A percentile compares a stretch with the other conserved stretches of the same genome.
Conservation (phyloP, 2,329 filamentous ascomycete species). For the Phaeosphaeriaceae sp. region DNA sequence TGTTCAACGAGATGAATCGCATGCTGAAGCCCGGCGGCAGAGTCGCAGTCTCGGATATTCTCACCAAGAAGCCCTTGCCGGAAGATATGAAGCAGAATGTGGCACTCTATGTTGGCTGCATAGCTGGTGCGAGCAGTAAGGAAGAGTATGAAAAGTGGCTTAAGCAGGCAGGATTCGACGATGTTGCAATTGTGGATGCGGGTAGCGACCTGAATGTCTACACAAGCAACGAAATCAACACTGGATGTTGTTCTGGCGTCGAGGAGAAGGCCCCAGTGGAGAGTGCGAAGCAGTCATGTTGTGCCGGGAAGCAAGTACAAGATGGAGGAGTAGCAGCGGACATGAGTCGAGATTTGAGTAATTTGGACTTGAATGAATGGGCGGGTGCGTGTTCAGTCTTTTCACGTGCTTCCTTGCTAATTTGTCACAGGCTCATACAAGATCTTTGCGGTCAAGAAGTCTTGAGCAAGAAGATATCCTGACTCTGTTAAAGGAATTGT, state of each 20-base stretch:
- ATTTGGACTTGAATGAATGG: conserved; percentile 42
- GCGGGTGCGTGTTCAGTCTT: conserved; percentile 12
- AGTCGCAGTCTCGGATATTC: conserved; percentile 66
- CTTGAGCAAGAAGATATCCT: neutral
- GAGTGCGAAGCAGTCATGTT: conserved; percentile 4
- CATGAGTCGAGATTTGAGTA: conserved; percentile 21
- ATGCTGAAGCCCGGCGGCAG: conserved; percentile 65
- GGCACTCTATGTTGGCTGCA: conserved; percentile 66
- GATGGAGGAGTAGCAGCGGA: conserved; percentile 16
- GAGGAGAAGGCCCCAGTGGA: neutral
- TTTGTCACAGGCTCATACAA: conserved; percentile 51
- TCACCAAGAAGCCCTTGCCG: conserved; percentile 59
- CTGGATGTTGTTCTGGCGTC: neutral
- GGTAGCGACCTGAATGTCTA: conserved; percentile 23
- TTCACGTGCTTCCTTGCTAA: neutral
- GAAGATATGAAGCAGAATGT: conserved; percentile 57
- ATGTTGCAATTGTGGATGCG: conserved; percentile 22
- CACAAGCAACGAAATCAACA: neutral
- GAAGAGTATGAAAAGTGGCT: conserved; percentile 62
- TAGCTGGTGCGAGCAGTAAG: conserved; percentile 64
- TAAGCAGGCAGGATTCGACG: conserved; percentile 50
- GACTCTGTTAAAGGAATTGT: neutral
- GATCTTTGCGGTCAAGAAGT: conserved; percentile 58
- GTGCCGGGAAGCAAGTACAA: conserved; percentile 9
- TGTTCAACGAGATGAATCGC: conserved; percentile 65